Base-by-base conservation (phyloP, 169 alveolate genomes). In the Eimeria sp. region DNA sequence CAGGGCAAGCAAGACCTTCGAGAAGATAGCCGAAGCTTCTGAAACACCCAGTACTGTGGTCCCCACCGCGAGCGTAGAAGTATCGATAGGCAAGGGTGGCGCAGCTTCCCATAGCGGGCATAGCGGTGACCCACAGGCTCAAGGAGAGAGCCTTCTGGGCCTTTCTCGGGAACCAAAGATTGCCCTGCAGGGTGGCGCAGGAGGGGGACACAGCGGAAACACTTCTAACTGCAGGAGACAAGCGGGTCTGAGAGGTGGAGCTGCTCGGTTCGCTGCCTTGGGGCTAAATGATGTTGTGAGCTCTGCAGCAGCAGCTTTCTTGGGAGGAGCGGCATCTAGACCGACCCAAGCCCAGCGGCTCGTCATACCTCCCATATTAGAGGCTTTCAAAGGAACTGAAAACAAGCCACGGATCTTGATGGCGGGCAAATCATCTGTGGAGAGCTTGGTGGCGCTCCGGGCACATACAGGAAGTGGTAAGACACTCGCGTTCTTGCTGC, bases 391-490 rank as follows among this genome's bases (percentile, higher is more conserved):
- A 25, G 71, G 18, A 20, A 33, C 90, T 33, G 90, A 54, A 33
- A 60, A 62, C 37, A 66, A 85, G 46, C 27, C 80, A n/a, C 56
- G 66, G 68, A 43, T n/a, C 18, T 6, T 2, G 72, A 40, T 56
- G 46, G 83, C 83, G 30, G 94, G 43, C n/a, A 43, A 43, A 71
- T 37, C 87, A n/a, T 33, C 72, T 64, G 76, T 52, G 8, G 87
- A 71, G 68, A 20, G 96, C 49, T 71, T 77, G 76, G 89, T 87
- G 82, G 78, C 91, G 23, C 14, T 95, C 60, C 91, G 80, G 40
- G 80, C 96, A 16, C 99, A 98, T 96, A 98, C 99, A 37, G 99
- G 99, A 0, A 96, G 98, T 76, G 99, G 99, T 16, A 98, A 98
- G 96, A 98, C 99, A 33, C 97, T 98, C 52, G 98, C 98, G 27